Evolutionary conservation across 2,329 filamentous ascomycete species (phyloP).

Genomic region (Neurospora sp.): DNA sequence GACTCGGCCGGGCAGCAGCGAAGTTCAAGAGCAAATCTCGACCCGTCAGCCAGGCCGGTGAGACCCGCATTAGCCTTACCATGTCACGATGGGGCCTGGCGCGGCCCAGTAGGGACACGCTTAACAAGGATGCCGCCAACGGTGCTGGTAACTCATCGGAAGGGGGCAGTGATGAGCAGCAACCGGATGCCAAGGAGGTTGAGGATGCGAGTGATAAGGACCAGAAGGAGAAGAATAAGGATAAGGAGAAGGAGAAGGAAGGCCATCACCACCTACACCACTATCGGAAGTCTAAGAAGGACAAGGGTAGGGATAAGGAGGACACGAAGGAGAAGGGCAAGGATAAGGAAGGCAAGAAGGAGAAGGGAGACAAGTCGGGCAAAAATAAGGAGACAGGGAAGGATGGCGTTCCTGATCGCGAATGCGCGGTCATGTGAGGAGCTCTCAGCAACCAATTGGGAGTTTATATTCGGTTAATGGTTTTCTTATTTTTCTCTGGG

Average conservation of each 20-base stretch:
- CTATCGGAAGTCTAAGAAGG: conserved; percentile 20
- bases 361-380: conserved; percentile 19
- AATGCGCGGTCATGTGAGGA: conserved; percentile 18
- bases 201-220: conserved; percentile 7
- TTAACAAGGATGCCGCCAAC: conserved; percentile 20
- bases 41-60: conserved; percentile 47
- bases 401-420: conserved; percentile 14
- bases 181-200: conserved; percentile 13
- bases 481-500: neutral
- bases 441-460: neutral
- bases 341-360: conserved; percentile 26
- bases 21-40: conserved; percentile 40
- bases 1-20: conserved; percentile 47
- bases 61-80: conserved; percentile 46
- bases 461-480: neutral
- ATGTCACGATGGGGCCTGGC: conserved; percentile 46
- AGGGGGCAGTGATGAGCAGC: conserved; percentile 8
- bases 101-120: conserved; percentile 39
- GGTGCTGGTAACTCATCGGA: conserved; percentile 2
- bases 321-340: conserved; percentile 28
- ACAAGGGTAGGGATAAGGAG: conserved; percentile 27
- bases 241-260: conserved; percentile 14
- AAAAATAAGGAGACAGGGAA: conserved; percentile 8
- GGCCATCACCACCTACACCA: conserved; percentile 20
- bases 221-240: conserved; percentile 6